A percentile compares a stretch with the other conserved stretches of the same genome.
phyloP scores from a whole-genome alignment of 352 stramenopile genomes.

The Globisporangium viniferum region DNA sequence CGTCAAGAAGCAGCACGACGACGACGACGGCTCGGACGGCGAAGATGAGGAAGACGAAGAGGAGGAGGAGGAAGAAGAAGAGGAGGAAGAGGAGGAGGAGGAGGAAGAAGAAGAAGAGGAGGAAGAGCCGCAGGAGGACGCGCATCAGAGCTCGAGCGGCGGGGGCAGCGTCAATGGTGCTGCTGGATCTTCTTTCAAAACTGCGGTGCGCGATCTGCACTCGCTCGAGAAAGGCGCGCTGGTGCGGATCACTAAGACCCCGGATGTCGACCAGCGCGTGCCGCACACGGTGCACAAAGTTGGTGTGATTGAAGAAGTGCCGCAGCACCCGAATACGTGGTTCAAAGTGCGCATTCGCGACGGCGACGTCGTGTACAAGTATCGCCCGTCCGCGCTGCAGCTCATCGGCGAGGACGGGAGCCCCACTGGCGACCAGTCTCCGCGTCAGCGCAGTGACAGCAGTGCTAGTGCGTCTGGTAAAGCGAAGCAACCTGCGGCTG shows the following conservation, averaged over 20 bases:
- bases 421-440: conserved; percentile 3
- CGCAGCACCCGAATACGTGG: conserved; percentile 85
- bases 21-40: conserved; percentile 22
- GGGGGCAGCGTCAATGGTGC: background rate
- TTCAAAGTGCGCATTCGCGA: conserved; percentile 82
- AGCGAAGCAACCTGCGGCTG: background rate
- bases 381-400: conserved; percentile 72
- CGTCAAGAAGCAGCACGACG: conserved; percentile 6
- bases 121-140: conserved; percentile 14
- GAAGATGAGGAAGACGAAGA: conserved; percentile 49
- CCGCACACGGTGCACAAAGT: conserved; percentile 79
- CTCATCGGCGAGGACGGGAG: conserved; percentile 24
- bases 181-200: conserved; percentile 2
- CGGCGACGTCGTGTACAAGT: conserved; percentile 87
- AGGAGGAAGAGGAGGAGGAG: conserved; percentile 44
- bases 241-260: conserved; percentile 65
- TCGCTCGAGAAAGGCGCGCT: conserved; percentile 58
- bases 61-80: conserved; percentile 49
- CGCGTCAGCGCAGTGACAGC: conserved; percentile 3
- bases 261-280: conserved; percentile 80
- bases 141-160: conserved; percentile 15
- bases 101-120: conserved; percentile 49
- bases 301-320: conserved; percentile 76
- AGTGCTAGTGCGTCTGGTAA: background rate
- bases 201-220: conserved; percentile 36